phyloP scores from a whole-genome alignment of 371 early-diverging fungal genomes.

The Mucor piriformis region DNA sequence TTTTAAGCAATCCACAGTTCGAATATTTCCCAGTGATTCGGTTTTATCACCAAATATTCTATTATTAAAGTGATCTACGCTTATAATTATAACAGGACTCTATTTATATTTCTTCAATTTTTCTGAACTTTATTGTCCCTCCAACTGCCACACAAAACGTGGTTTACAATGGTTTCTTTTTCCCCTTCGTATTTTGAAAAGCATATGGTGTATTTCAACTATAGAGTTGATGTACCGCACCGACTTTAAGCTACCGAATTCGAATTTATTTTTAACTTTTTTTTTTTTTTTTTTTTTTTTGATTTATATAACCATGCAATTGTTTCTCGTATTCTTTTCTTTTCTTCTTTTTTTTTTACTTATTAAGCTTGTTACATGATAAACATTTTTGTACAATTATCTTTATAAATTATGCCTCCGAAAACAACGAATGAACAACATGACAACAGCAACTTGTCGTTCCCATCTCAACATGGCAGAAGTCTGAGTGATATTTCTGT shows the following conservation, averaged over 20 bases:
- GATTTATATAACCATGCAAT: constrained; percentile 19
- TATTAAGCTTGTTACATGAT: too few species aligned
- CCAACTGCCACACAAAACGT: constrained; percentile 22
- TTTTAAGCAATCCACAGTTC: neutral
- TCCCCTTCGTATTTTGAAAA: neutral
- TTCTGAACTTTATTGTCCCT: neutral
- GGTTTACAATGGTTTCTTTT: constrained; percentile 2
- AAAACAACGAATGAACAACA: constrained; percentile 9
- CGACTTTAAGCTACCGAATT: constrained; percentile 39
- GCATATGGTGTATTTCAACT: constrained; percentile 19
- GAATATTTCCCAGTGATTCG: neutral
- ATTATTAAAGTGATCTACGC: constrained; percentile 1
- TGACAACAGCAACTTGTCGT: neutral
- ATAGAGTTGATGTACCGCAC: constrained; percentile 23
- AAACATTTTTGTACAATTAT: neutral
- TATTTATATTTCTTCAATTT: neutral
- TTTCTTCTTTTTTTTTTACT: neutral
- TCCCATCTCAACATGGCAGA: constrained; percentile 1
- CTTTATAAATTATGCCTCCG: constrained; percentile 10
- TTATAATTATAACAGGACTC: neutral
- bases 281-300: constrained; percentile 18
- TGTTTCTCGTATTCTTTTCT: constrained; percentile 3
- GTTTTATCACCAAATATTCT: neutral
- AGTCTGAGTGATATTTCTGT: constrained; percentile 13
- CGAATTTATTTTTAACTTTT: constrained; percentile 21